Percentiles rank a stretch among this genome's conserved stretches.
Evolutionary conservation across 2,329 filamentous ascomycete species (phyloP).

Genomic region (Pseudogymnoascus sp.): DNA sequence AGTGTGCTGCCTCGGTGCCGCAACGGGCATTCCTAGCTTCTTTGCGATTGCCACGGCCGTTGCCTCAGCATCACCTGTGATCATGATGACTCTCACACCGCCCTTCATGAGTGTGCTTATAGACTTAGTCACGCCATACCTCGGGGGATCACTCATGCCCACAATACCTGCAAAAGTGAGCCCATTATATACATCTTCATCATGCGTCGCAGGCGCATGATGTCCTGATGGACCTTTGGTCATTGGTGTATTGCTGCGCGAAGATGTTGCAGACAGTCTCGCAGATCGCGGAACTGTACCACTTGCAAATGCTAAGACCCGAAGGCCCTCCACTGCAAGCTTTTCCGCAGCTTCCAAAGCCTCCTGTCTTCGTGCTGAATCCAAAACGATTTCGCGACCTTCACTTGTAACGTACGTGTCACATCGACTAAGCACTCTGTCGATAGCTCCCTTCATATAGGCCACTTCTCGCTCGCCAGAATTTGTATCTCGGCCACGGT

Average conservation of each 20-base stretch:
- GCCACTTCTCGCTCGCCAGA: conserved; percentile 63
- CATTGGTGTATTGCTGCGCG: conserved; percentile 44
- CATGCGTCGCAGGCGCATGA: conserved; percentile 29
- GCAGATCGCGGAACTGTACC: conserved; percentile 51
- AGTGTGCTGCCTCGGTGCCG: conserved; percentile 42
- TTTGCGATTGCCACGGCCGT: conserved; percentile 90
- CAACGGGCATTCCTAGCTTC: conserved; percentile 88
- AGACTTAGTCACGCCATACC: conserved; percentile 80
- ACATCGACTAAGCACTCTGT: conserved; percentile 76
- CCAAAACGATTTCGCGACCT: conserved; percentile 77
- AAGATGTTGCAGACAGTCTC: conserved; percentile 29
- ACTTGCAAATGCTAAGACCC: conserved; percentile 89
- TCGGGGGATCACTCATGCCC: conserved; percentile 93
- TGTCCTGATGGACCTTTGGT: conserved; percentile 22
- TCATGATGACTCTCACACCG: conserved; percentile 97
- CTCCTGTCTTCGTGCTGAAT: conserved; percentile 64
- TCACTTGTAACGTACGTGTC: conserved; percentile 85
- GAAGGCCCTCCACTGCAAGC: conserved; percentile 82
- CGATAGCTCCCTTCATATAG: conserved; percentile 92
- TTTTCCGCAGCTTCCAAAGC: conserved; percentile 70
- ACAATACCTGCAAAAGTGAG: conserved; percentile 87
- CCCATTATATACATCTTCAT: conserved; percentile 71
- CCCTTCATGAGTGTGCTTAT: conserved; percentile 87
- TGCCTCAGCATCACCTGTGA: conserved; percentile 91
- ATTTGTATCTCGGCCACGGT: conserved; percentile 30